These are phyloP conservation scores for Arabidopsis suecica DNA, from an alignment of 345 rosid genomes.

Conservation along the genomic window DNA sequence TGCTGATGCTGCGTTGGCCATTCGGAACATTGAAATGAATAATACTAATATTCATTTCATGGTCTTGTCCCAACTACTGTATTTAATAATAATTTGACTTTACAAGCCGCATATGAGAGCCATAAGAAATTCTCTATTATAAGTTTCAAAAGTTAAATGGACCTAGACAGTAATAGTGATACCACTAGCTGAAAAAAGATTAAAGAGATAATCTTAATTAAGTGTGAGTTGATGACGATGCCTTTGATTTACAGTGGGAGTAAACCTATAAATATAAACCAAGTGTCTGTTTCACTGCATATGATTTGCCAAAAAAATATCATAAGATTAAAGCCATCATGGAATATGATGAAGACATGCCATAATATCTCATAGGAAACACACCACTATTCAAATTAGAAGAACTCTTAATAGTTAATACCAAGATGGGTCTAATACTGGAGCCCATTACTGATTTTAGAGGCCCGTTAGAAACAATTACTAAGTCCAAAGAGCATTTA, in stretches of 20 bases:
- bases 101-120: constrained; percentile 21
- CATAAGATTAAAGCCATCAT: constrained; percentile 18
- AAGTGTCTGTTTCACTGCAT: constrained; percentile 31
- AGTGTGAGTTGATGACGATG: constrained; percentile 25
- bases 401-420: not conserved
- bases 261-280: constrained; percentile 9
- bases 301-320: constrained; percentile 25
- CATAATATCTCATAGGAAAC: not conserved
- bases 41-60: not conserved
- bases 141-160: not conserved
- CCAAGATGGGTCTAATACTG: not conserved
- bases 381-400: not conserved
- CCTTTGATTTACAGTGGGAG: constrained; percentile 20
- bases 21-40: constrained; percentile 34
- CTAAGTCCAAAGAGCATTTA: not conserved
- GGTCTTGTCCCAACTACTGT: constrained; percentile 6
- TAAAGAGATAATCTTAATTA: constrained; percentile 24
- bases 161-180: constrained; percentile 15
- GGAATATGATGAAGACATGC: not conserved
- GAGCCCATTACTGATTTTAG: not conserved
- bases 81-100: constrained; percentile 11
- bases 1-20: constrained; percentile 32
- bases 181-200: constrained; percentile 35
- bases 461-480: constrained; percentile 9
- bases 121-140: constrained; percentile 18